Conservation (phyloP, 805 yeast species). For the Candida tallmaniae region DNA sequence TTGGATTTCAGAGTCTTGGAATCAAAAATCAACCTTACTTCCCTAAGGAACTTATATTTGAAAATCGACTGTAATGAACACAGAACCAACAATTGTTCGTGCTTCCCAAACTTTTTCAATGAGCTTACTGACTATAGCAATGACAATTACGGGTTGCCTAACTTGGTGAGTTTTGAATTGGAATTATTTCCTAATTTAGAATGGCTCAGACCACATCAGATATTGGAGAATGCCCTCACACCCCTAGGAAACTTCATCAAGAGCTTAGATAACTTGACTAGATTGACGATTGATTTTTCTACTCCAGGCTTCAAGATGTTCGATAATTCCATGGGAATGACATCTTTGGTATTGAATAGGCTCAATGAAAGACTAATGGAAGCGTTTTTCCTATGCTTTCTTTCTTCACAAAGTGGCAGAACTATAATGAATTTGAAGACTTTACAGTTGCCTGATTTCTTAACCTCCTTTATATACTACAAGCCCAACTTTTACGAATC, state of each 20-base stretch:
- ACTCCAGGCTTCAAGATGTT: constrained; percentile 36
- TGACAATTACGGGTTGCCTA: constrained; percentile 25
- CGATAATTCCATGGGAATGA: constrained; percentile 26
- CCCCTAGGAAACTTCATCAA: constrained; percentile 29
- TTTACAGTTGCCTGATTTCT: constrained; percentile 30
- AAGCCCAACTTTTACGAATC: constrained; percentile 32
- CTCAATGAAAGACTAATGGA: constrained; percentile 31
- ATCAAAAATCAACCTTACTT: constrained; percentile 21
- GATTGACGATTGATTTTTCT: constrained; percentile 27
- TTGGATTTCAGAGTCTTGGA: constrained; percentile 17
- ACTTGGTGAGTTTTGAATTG: constrained; percentile 23
- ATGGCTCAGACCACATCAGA: constrained; percentile 33
- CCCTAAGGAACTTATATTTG: constrained; percentile 19
- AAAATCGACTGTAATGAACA: constrained; percentile 29
- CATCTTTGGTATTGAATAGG: constrained; percentile 25
- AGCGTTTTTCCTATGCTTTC: constrained; percentile 28
- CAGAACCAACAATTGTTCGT: constrained; percentile 18
- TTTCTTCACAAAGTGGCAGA: constrained; percentile 8
- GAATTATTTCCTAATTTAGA: constrained; percentile 29
- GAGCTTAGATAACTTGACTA: constrained; percentile 18
- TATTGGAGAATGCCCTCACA: constrained; percentile 23
- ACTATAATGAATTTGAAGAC: constrained; percentile 16
- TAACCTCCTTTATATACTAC: constrained; percentile 33
- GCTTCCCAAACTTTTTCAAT: constrained; percentile 24
- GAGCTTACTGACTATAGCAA: constrained; percentile 20